Evolutionary conservation across 192 early-diverging fungal species (phyloP), one percentile per base, ranked within the genome.

Genomic region (Coemansia sp.): DNA sequence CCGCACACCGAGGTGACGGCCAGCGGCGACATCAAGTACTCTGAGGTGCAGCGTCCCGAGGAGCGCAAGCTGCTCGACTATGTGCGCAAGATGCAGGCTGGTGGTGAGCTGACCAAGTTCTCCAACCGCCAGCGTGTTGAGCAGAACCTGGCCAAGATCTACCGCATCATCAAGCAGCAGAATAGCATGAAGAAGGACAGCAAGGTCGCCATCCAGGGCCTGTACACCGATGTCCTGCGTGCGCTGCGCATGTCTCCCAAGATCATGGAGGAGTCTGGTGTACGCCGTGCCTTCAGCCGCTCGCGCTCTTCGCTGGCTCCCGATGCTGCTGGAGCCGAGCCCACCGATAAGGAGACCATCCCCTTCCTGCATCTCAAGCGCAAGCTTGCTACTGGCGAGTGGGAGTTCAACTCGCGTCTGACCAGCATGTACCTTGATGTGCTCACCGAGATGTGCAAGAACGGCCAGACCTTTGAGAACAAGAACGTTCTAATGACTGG

Each of bases 1-100:
- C 94, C 94, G 45, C 81, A 78, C 54, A 93, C 92, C 10, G 67
- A 76, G 53, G 81, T 97, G 36, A 80, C 87, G 17, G 86, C 83
- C 50, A 79, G 76, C 60, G 94, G 94, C 51, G 83, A 89, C 53
- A 85, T 97, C 50, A 61, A 84, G 50, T 97, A 93, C 76, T 74
- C 73, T 33, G 93, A 95, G 72, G 83, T 89, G 49, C 87, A 83
- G 67, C 89, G 93, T 40, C 64, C 74, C 35, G 89, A 87, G 24
- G 75, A 80, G 53, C 87, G 86, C 72, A 96, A 96, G 84, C 81
- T 97, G 67, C 85, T 90, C 65, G 86, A 93, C 52, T 97, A 94
- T 60, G 91, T 97, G 68, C 82, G 85, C 63, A 87, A 87, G 42
- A 90, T 97, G 90, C 76, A 80, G 75, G 71, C 75, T 22, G 87